Percentiles rank a stretch among this genome's conserved stretches.
Conservation (phyloP, 306 rosid genomes). For the Casuarina equisetifolia region DNA sequence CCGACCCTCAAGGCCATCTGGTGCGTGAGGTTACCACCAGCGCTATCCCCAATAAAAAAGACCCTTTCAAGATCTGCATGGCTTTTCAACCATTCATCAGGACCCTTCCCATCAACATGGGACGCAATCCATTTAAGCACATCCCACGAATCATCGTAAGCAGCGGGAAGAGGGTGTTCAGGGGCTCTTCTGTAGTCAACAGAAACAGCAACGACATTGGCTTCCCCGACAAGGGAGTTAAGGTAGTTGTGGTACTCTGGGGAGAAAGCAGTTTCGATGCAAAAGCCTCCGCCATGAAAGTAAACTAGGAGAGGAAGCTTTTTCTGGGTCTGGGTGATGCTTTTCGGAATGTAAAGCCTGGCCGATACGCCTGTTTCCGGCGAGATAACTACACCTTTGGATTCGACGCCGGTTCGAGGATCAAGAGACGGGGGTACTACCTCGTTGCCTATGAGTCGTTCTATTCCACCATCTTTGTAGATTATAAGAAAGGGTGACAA, state of each 20-base stretch:
- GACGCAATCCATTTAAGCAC: slow-evolving; percentile 62
- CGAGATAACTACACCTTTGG: slow-evolving; percentile 61
- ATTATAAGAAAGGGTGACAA: slow-evolving; percentile 51
- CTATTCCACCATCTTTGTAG: slow-evolving; percentile 59
- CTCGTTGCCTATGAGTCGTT: slow-evolving; percentile 42
- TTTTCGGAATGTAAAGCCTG: slow-evolving; percentile 56
- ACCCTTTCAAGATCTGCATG: slow-evolving; percentile 47
- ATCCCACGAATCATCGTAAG: slow-evolving; percentile 63
- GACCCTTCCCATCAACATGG: slow-evolving; percentile 15
- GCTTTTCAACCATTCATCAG: slow-evolving; percentile 45
- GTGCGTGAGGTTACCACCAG: slow-evolving; percentile 65
- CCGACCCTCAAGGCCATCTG: slow-evolving; percentile 55
- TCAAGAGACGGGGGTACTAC: slow-evolving; percentile 42
- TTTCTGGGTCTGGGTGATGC: slow-evolving; percentile 22
- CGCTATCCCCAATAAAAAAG: slow-evolving; percentile 68
- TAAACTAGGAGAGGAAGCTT: slow-evolving; percentile 62
- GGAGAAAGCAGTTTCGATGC: slow-evolving; percentile 56
- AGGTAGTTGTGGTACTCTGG: slow-evolving; percentile 49
- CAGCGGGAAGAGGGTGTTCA: slow-evolving; percentile 58
- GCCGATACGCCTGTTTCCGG: slow-evolving; percentile 48
- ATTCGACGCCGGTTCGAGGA: slow-evolving; percentile 51
- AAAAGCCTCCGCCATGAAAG: slow-evolving; percentile 74
- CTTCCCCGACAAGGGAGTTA: slow-evolving; percentile 35
- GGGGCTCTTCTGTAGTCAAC: slow-evolving; percentile 71
- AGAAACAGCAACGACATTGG: slow-evolving; percentile 55